Evolutionary conservation across 1,284 basidiomycete genomes (phyloP).

Genomic region (Meira nashicola): DNA sequence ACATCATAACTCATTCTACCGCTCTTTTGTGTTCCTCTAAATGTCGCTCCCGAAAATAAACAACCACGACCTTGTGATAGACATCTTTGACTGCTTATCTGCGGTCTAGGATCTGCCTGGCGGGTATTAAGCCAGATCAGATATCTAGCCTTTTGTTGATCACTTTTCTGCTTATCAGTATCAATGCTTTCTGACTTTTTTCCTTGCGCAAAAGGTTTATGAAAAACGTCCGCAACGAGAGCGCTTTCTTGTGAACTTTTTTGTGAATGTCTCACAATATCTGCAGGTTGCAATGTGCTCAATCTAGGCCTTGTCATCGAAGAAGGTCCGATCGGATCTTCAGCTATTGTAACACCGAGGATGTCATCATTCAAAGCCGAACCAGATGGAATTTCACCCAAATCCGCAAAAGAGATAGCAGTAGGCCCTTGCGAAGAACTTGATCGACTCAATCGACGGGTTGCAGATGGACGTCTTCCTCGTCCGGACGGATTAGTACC

Average conservation of each 20-base stretch:
- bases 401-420: conserved; percentile 20
- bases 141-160: neutral
- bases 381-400: conserved; percentile 3
- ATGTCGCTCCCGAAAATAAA: conserved; percentile 43
- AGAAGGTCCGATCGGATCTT: conserved; percentile 28
- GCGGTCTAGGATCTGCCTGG: conserved; percentile 32
- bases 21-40: conserved; percentile 44
- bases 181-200: neutral
- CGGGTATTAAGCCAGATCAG: conserved; percentile 30
- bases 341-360: conserved; percentile 4
- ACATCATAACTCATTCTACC: conserved; percentile 47
- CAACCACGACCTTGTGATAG: conserved; percentile 32
- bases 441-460: conserved; percentile 22
- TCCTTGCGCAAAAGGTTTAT: neutral
- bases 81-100: conserved; percentile 24
- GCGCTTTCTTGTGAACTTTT: neutral
- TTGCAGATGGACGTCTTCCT: conserved; percentile 22
- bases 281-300: neutral
- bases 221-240: too few species aligned
- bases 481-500: neutral
- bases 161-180: neutral
- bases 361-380: neutral
- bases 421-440: conserved; percentile 29
- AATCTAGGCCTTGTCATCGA: conserved; percentile 31
- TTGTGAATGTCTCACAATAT: neutral